Conservation (phyloP, 176 grass and related monocot species). For the Otatea glauca region DNA sequence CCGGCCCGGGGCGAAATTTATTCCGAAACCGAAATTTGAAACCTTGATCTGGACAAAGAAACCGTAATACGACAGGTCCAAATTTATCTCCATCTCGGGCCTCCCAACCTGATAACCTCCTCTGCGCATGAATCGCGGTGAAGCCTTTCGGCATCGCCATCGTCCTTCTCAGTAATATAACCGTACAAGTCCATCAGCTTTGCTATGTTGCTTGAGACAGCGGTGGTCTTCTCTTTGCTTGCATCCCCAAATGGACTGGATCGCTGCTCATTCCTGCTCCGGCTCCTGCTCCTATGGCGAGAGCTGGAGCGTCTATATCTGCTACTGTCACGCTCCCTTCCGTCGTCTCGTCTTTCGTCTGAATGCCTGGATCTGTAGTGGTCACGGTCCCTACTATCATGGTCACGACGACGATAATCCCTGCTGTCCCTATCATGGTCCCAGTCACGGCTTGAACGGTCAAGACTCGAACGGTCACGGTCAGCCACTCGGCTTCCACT, state of each 20-base stretch:
- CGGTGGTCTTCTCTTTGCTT: conserved; percentile 51
- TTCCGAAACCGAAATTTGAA: too few species aligned
- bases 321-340: conserved; percentile 51
- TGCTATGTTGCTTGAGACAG: conserved; percentile 69
- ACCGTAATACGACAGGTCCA: neutral
- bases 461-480: conserved; percentile 7
- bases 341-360: conserved; percentile 26
- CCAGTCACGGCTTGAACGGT: conserved; percentile 14
- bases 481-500: conserved; percentile 32
- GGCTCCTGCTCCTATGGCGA: conserved; percentile 39
- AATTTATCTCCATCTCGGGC: conserved; percentile 70
- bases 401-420: conserved; percentile 35
- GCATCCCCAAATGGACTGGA: conserved; percentile 46
- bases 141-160: conserved; percentile 46
- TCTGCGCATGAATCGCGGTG: conserved; percentile 66
- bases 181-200: conserved; percentile 92
- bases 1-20: too few species aligned
- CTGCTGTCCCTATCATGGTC: conserved; percentile 31
- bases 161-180: conserved; percentile 61
- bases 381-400: conserved; percentile 51
- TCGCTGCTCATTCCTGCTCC: conserved; percentile 41
- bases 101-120: conserved; percentile 86
- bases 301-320: conserved; percentile 57
- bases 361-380: conserved; percentile 50
- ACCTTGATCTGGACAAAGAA: neutral